Conservation (phyloP, 345 rosid species). For the Hypericum androsaemum region DNA sequence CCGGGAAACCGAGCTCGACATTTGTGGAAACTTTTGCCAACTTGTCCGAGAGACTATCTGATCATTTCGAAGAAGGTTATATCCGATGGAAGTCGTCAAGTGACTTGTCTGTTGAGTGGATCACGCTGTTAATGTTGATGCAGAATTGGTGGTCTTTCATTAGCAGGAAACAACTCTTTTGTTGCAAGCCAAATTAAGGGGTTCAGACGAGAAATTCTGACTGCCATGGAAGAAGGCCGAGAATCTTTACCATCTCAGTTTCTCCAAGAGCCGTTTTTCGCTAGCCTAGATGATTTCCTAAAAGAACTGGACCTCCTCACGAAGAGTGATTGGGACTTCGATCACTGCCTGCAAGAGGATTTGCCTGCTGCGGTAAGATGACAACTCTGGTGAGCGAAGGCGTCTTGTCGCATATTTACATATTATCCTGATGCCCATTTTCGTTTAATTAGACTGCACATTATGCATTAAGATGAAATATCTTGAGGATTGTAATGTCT, state of each 20-base stretch:
- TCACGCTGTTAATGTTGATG: slow-evolving; percentile 64
- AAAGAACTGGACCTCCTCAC: slow-evolving; percentile 84
- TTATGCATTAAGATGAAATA: slow-evolving; percentile 8
- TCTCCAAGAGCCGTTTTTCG: slow-evolving; percentile 67
- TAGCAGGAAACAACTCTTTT: slow-evolving; percentile 71
- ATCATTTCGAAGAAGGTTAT: slow-evolving; percentile 82
- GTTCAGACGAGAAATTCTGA: slow-evolving; percentile 59
- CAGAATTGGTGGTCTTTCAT: slow-evolving; percentile 53
- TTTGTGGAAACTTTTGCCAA: slow-evolving; percentile 69
- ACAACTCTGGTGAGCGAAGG: background rate
- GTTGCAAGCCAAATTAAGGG: slow-evolving; percentile 65
- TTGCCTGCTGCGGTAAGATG: slow-evolving; percentile 98
- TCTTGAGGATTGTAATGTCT: slow-evolving; percentile 6
- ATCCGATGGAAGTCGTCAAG: slow-evolving; percentile 53
- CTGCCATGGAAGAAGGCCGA: slow-evolving; percentile 71
- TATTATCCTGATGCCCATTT: slow-evolving; percentile 10
- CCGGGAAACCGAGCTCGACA: slow-evolving; percentile 32
- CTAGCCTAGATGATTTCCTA: slow-evolving; percentile 82
- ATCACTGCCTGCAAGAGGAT: slow-evolving; percentile 87
- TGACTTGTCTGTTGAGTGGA: slow-evolving; percentile 66
- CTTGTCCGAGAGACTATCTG: slow-evolving; percentile 79
- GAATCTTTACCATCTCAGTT: slow-evolving; percentile 72
- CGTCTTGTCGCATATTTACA: too few species aligned
- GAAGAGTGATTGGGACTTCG: slow-evolving; percentile 95
- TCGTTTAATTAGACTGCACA: slow-evolving; percentile 20